Conservation (phyloP, 345 rosid genomes). For the Tarenaya hassleriana region DNA sequence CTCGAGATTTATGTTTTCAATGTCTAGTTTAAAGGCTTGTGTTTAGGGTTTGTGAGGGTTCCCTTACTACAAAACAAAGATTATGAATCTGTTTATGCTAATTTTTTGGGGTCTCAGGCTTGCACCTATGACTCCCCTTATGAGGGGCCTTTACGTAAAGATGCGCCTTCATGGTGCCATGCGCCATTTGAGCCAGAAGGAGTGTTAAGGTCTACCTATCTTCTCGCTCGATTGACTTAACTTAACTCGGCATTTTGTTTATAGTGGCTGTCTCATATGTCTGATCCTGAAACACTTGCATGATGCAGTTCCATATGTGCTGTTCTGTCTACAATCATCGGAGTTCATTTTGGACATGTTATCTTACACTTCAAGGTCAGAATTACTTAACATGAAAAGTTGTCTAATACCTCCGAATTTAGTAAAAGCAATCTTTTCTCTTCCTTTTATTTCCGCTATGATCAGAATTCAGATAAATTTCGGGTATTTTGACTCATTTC, state of each 20-base stretch:
- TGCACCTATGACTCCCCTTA: slow-evolving; percentile 65
- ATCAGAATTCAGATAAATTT: no score
- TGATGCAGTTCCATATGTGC: slow-evolving; percentile 73
- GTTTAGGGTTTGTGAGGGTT: no score
- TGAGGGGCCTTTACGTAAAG: slow-evolving; percentile 42
- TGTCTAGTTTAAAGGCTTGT: no score
- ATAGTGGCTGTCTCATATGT: no score
- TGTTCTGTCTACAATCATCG: slow-evolving; percentile 65
- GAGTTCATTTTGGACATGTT: slow-evolving; percentile 81
- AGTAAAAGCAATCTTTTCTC: no score
- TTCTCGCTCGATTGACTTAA: slow-evolving; percentile 1
- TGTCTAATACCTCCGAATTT: no score
- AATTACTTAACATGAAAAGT: slow-evolving; percentile 1
- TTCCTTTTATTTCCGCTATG: no score
- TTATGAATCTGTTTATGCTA: slow-evolving; percentile 6
- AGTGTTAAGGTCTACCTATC: slow-evolving; percentile 54
- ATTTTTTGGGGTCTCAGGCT: slow-evolving; percentile 41
- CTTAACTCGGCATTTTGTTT: background rate
- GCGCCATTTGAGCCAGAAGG: slow-evolving; percentile 98
- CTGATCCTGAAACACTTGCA: slow-evolving; percentile 8
- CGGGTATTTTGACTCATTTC: no score
- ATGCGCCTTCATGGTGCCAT: slow-evolving; percentile 81
- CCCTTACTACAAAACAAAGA: no score
- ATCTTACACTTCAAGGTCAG: slow-evolving; percentile 65
- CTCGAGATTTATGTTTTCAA: no score